Base-by-base conservation (phyloP, 2,329 filamentous ascomycete genomes). In the Trichoderma afroharzianum region DNA sequence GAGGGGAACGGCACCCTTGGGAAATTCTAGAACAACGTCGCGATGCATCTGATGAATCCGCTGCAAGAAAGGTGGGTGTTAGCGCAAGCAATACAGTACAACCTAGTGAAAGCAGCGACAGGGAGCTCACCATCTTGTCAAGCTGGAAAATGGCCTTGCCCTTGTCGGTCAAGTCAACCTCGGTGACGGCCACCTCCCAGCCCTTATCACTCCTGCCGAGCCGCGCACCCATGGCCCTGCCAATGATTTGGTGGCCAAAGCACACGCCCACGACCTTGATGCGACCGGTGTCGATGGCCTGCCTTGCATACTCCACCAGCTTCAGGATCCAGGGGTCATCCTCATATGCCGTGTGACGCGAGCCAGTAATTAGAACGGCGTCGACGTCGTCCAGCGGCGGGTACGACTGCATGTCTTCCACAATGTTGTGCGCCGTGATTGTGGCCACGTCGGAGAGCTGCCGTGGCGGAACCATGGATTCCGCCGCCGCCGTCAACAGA, bases 281-380 rank as follows among this genome's bases (percentile, higher is more conserved):
- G 74, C 90, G 77, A 6, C 79, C 81, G 18, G 76, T 74, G 4
- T 77, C 75, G 12, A 80, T 78, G 12, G 78, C 80, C 50, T 75
- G 75, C 21, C 74, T 75, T 7, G 83, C 77, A 66, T 82, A 86
- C 70, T 80, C 77, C 28, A 82, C 81, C 24, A 86, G 78, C 18
- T 79, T 78, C 21, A 83, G 58, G 64, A 86, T 85, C 84, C 84
- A 86, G 1, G 79, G 76, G 39, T 83, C 79, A 63, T 84, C 78
- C 58, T 83, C 78, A 71, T 82, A 85, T 2, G 84, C 81, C 21
- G 82, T 84, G 74, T 82, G 79, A 88, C 89, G 92, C 85, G 86
- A 87, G 5, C 95, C 95, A 0, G 92, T 93, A 73, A 98, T 87
- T 53, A 98, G 85, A 36, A 98, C 84, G 70, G 92, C 95, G 84